Evolutionary conservation across 805 yeast genomes (phyloP).

Genomic region (Saccharomyces eubayanus): DNA sequence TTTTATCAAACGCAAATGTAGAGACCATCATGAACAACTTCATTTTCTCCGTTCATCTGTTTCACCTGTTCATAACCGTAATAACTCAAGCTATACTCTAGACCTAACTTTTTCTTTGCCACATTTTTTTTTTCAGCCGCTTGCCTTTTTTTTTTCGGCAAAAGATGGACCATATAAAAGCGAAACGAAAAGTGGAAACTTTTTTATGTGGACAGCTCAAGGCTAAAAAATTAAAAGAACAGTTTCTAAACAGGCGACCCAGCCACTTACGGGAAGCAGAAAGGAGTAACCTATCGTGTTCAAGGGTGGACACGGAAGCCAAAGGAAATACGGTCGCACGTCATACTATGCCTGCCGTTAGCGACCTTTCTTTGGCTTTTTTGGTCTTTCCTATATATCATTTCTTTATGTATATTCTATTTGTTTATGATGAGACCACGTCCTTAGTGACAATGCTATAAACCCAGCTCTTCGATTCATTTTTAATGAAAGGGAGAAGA

Average conservation of each 20-base stretch:
- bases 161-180: not conserved
- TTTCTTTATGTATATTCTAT: not conserved
- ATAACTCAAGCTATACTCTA: not conserved
- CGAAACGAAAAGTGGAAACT: not conserved
- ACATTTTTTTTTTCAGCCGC: not conserved
- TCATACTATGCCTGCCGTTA: not conserved
- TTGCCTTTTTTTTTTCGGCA: not conserved
- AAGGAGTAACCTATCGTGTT: not conserved
- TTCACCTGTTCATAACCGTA: not conserved
- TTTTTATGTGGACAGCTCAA: not conserved
- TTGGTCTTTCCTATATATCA: not conserved
- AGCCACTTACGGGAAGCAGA: not conserved
- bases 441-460: slow-evolving; percentile 34
- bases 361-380: not conserved
- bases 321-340: not conserved
- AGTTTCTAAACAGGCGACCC: too few species aligned
- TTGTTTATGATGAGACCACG: slow-evolving; percentile 34
- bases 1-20: not conserved
- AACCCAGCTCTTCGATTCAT: slow-evolving; percentile 37
- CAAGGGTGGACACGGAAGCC: not conserved
- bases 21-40: not conserved
- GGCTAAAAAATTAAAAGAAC: too few species aligned
- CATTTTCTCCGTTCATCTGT: not conserved
- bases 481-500: slow-evolving; percentile 23
- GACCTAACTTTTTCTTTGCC: not conserved